Conservation (phyloP, 106 monocot genomes). For the Alisma plantagoaquatica region DNA sequence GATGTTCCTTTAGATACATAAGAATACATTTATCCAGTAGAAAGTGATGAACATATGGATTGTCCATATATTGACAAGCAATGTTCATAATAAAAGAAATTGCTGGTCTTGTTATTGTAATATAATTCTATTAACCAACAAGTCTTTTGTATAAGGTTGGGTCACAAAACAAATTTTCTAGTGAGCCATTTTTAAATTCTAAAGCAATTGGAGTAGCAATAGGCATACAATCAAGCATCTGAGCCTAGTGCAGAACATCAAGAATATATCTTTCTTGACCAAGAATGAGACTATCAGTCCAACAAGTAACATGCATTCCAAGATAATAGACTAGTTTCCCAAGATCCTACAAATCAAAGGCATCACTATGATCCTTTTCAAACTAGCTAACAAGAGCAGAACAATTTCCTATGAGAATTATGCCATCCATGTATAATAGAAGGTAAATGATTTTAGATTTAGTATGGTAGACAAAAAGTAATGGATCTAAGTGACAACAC, state of each 20-base stretch:
- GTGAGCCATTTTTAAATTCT: background rate
- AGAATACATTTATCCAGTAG: background rate
- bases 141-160: background rate
- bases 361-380: background rate
- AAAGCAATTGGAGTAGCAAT: background rate
- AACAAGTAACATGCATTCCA: background rate
- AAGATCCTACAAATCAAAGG: background rate
- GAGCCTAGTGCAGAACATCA: background rate
- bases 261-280: background rate
- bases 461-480: background rate
- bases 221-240: background rate
- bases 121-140: background rate
- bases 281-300: background rate
- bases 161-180: background rate
- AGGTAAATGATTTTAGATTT: background rate
- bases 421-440: background rate
- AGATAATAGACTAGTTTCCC: background rate
- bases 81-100: background rate
- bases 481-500: background rate
- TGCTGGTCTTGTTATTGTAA: background rate
- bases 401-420: background rate
- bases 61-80: background rate
- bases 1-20: background rate
- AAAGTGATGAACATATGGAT: background rate
- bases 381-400: background rate